Evolutionary conservation across 352 stramenopile species (phyloP).

Genomic region (Bremia lactucae): DNA sequence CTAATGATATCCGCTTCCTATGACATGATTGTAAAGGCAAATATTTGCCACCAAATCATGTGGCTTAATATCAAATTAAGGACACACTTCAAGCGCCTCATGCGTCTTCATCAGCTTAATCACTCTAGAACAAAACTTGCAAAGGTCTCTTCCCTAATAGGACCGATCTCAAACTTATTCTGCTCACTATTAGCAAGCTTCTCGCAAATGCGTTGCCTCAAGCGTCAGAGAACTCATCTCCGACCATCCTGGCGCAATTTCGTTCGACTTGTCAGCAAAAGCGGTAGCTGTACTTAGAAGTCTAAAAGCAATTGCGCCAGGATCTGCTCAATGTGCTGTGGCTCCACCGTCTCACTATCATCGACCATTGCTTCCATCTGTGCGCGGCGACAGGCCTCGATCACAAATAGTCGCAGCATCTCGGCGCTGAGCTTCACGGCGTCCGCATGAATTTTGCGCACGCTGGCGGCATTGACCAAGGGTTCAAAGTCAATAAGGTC

Average conservation of each 20-base stretch:
- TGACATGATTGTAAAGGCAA: slow-evolving; percentile 57
- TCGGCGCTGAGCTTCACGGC: slow-evolving; percentile 68
- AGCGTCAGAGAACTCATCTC: slow-evolving; percentile 28
- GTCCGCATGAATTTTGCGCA: slow-evolving; percentile 68
- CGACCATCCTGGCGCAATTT: slow-evolving; percentile 15
- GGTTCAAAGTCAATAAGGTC: slow-evolving; percentile 33
- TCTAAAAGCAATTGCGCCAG: slow-evolving; percentile 71
- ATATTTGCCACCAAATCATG: not conserved
- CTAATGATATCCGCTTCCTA: too few species aligned
- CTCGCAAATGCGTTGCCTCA: slow-evolving; percentile 31
- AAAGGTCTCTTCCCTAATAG: slow-evolving; percentile 15
- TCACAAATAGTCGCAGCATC: slow-evolving; percentile 61
- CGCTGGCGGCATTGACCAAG: slow-evolving; percentile 22
- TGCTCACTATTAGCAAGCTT: slow-evolving; percentile 42
- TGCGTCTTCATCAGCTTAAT: slow-evolving; percentile 49
- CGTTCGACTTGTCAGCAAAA: not conserved
- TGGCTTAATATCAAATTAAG: not conserved
- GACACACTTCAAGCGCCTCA: slow-evolving; percentile 27
- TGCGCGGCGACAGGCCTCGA: slow-evolving; percentile 63
- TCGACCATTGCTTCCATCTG: slow-evolving; percentile 85
- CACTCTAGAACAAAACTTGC: slow-evolving; percentile 47
- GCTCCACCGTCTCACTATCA: slow-evolving; percentile 57
- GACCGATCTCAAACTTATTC: slow-evolving; percentile 20
- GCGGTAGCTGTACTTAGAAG: slow-evolving; percentile 31
- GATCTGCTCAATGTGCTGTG: slow-evolving; percentile 73